Base-by-base conservation (phyloP, 2,329 filamentous ascomycete genomes). In the Pezicula radicicola region DNA sequence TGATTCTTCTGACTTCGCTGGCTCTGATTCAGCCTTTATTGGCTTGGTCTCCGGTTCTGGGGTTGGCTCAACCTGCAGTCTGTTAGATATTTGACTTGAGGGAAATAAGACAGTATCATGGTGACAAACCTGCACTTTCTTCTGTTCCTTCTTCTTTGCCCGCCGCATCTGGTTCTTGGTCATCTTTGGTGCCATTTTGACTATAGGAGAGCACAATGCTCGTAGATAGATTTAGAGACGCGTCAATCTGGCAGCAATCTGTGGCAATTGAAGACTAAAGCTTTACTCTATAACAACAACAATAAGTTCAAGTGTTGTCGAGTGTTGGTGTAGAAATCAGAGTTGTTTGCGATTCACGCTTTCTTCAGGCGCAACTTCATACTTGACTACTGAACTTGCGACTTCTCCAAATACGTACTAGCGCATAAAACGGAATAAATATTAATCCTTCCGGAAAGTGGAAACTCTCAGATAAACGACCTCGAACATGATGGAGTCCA, bases 101-200 rank as follows among this genome's bases (percentile, higher is more conserved):
- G 41, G 53, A 28, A 53, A 42, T 44, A 37, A 44, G 30, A 33
- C 35, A 10, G 19, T 36, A 30, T 33, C 16, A 28, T 30, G 8
- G 16, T 21, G 27, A 60, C 70, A 57, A 50, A 83, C 81, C 63
- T 84, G 75, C 69, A 80, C 74, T 60, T 85, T 85, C 75, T 95
- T 95, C 68, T 90, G 84, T 64, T 91, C 88, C 85, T 96, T 97
- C 82, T 94, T 96, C 78, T 93, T 92, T 46, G 91, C 89, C 70
- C 93, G 85, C 70, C 91, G 84, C 77, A 92, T 87, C 73, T 96
- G 91, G 73, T 97, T 97, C 78, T 97, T 97, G 69, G 88, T 91
- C 76, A 88, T 85, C 76, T 93, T 95, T 60, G 78, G 71, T 64
- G 81, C 82, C 83, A 86, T 87, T 66, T 70, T 75, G 71, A 61